Evolutionary conservation across 116 monocot genomes (phyloP), one percentile per base, ranked within the genome.

Genomic region (Trichopus zeylanicus): DNA sequence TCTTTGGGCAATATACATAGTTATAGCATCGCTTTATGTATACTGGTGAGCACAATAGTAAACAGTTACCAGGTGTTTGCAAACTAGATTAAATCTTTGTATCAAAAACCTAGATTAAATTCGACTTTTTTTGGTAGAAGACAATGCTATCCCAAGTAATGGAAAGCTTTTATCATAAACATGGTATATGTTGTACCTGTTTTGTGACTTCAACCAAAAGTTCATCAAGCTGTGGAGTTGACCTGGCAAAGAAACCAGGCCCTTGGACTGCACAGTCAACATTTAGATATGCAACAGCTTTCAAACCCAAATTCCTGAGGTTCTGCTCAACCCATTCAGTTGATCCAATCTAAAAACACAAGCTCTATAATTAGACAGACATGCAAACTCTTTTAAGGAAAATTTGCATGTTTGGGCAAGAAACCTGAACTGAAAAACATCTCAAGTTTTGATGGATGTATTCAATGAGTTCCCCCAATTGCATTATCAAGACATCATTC

Each of bases 301-400:
- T 83, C 8, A 67, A 70, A 56, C 57, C 56, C 64, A 92, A 57
- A 68, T 66, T 81, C 61, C 32, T 76, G 21, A 84, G 53, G 60
- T 92, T 78, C 61, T 92, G 70, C 70, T 92, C 92, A 49, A 87
- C 87, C 92, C 92, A 92, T 59, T 92, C 92, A 25, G 92, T 92
- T 13, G 92, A 92, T 51, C 92, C 92, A 60, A 92, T 87, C 92
- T 92, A 77, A 67, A 74, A 70, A 39, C 18, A 53, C 7, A 68
- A 34, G 29, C 9, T 26, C 46, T 12, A 47, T 22, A 7, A 3
- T 51, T 33, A 62, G 30, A 49, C 33, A 32, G 32, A 52, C 15
- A 19, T 49, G 2, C 0, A 23, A 22, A 4, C 18, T 13, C 13
- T 42, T 13, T 42, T n/a, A 51, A 7, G 51, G 51, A 25, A n/a